These are phyloP conservation scores for Lineolata rhizophorae DNA, from an alignment of 495 filamentous ascomycete genomes.

Conservation along the genomic window DNA sequence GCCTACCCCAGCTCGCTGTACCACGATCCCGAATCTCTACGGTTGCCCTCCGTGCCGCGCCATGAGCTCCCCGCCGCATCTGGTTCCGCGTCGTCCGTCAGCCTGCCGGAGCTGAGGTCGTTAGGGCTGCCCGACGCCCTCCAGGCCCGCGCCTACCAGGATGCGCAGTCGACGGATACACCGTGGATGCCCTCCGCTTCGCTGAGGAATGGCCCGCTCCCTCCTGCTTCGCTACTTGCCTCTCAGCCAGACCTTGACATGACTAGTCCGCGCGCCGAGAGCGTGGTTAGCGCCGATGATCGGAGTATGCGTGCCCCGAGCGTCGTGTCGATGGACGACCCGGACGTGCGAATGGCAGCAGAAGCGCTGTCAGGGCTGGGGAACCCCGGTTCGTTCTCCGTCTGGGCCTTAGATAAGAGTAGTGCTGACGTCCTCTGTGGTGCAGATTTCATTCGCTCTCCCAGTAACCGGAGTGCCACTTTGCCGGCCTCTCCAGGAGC, in stretches of 20 bases:
- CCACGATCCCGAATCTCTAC: constrained; percentile 12
- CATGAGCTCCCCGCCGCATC: constrained; percentile 2
- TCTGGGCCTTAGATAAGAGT: background rate
- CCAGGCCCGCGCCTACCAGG: constrained; percentile 1
- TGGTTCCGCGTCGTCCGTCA: constrained; percentile 2
- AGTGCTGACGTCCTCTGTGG: constrained; percentile 2
- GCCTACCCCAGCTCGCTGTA: constrained; percentile 13
- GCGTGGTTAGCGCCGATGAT: constrained; percentile 9
- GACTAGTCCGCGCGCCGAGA: constrained; percentile 10
- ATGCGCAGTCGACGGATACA: background rate
- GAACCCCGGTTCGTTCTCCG: constrained; percentile 24
- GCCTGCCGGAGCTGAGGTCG: constrained; percentile 12
- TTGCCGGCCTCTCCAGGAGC: too few species aligned
- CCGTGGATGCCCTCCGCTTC: background rate
- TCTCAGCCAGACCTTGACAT: constrained; percentile 8
- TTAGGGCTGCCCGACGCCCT: constrained; percentile 10
- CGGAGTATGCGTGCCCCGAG: constrained; percentile 5
- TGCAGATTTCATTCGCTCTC: constrained; percentile 34
- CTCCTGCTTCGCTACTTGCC: background rate
- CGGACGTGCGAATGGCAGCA: constrained; percentile 57
- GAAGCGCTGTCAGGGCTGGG: constrained; percentile 71
- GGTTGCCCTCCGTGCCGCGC: constrained; percentile 14
- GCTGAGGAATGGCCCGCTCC: constrained; percentile 2
- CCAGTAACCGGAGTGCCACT: constrained; percentile 20
- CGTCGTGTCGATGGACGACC: constrained; percentile 53